These are phyloP conservation scores for Plasmodium coatneyi DNA, from an alignment of 169 alveolate genomes.

Conservation along the genomic window DNA sequence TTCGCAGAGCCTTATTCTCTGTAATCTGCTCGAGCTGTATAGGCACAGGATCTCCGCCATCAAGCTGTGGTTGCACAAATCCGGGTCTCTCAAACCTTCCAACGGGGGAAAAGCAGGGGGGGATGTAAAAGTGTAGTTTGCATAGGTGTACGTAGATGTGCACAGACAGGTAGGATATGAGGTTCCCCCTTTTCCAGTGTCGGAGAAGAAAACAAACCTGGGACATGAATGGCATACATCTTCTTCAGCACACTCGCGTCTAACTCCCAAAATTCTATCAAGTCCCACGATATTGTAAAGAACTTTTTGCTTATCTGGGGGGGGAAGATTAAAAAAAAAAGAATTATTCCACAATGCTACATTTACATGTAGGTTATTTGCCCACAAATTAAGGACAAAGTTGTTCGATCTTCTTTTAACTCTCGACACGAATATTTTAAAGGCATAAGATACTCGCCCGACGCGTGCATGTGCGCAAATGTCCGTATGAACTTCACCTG, in stretches of 20 bases:
- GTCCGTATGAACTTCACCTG: slow-evolving; percentile 7
- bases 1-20: slow-evolving; percentile 33
- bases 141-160: not conserved
- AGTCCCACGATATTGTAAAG: slow-evolving; percentile 79
- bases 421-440: not conserved
- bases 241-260: slow-evolving; percentile 65
- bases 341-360: not conserved
- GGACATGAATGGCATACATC: slow-evolving; percentile 67
- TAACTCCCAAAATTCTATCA: slow-evolving; percentile 85
- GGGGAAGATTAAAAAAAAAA: not conserved
- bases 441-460: not conserved
- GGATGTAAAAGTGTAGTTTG: not conserved
- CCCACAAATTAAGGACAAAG: not conserved
- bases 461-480: not conserved
- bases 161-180: not conserved
- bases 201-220: slow-evolving; percentile 8
- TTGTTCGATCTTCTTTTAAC: not conserved
- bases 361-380: not conserved
- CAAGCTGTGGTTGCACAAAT: slow-evolving; percentile 57
- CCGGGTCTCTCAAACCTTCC: slow-evolving; percentile 54
- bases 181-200: not conserved
- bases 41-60: slow-evolving; percentile 62
- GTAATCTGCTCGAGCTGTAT: slow-evolving; percentile 60
- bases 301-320: slow-evolving; percentile 78
- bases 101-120: not conserved